phyloP scores from a whole-genome alignment of 345 rosid genomes.

The Citrus maxima region DNA sequence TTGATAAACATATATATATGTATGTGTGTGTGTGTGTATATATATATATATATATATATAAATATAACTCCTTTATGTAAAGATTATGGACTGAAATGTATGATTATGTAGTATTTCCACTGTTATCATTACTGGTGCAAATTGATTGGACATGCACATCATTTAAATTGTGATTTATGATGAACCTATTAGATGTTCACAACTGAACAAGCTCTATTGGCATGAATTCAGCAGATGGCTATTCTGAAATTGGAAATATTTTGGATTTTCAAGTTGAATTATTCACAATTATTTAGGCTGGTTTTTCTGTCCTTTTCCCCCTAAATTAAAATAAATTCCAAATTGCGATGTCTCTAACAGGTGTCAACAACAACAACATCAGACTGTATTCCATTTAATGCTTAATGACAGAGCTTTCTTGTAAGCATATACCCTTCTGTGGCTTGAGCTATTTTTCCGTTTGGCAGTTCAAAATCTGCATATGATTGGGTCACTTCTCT shows the following conservation, averaged over 20 bases:
- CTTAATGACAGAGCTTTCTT: neutral
- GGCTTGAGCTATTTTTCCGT: neutral
- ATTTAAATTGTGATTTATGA: neutral
- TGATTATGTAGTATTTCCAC: neutral
- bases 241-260: neutral
- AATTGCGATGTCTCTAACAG: too few species aligned
- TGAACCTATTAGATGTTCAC: neutral
- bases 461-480: conserved; percentile 6
- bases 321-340: neutral
- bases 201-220: neutral
- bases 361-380: too few species aligned
- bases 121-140: neutral
- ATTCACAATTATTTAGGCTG: neutral
- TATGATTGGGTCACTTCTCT: neutral
- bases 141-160: neutral
- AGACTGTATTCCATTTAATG: neutral
- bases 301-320: neutral
- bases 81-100: neutral
- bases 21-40: too few species aligned
- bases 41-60: too few species aligned
- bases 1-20: neutral
- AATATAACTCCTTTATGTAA: neutral
- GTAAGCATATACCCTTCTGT: neutral
- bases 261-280: neutral
- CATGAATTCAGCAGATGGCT: neutral